Base-by-base conservation (phyloP, 345 rosid species). In the Populus nigra region DNA sequence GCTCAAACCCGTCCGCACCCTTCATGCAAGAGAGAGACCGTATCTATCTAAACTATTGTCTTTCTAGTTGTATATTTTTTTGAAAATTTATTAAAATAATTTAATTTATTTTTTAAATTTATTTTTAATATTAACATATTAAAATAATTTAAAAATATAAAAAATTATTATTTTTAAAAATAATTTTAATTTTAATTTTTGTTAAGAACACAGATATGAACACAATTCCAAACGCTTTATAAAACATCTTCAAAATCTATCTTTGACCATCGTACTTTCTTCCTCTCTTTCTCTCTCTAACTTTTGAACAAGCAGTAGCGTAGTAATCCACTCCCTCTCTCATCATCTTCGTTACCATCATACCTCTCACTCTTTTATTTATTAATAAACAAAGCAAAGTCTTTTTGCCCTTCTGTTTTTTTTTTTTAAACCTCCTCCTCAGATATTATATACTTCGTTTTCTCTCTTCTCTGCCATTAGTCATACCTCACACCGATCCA, bases 241-340 rank as follows among this genome's bases (percentile, higher is more conserved):
- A 79, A 71, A 72, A 31, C 73, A 47, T 59, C 69, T 76, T 33
- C 68, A 78, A 75, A 62, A 65, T 77, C 83, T 81, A 66, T 62
- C 78, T 82, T 82, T 82, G 80, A 77, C 87, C 85, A 16, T 65
- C 79, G 77, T 79, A 63, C 79, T 50, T 71, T 43, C 47, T 68
- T 41, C 8, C 47, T 74, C 71, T 70, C 81, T 75, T 55, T 83
- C 77, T 75, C 76, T 38, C 77, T 81, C 65, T 75, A 74, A 59
- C 74, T 72, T 13, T 41, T 36, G 38, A 3, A 67, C 70, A 36
- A 20, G 38, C 25, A 67, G 63, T 11, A 9, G 63, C 23, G 27
- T 3, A 59, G 63, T 23, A 9, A 59, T 59, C 63, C 13, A 3
- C 1, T 65, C 68, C 7, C 68, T 35, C 31, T 38, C 27, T 27